These are phyloP conservation scores for Barnettozyma pratensis DNA, from an alignment of 805 yeast genomes.

Conservation along the genomic window DNA sequence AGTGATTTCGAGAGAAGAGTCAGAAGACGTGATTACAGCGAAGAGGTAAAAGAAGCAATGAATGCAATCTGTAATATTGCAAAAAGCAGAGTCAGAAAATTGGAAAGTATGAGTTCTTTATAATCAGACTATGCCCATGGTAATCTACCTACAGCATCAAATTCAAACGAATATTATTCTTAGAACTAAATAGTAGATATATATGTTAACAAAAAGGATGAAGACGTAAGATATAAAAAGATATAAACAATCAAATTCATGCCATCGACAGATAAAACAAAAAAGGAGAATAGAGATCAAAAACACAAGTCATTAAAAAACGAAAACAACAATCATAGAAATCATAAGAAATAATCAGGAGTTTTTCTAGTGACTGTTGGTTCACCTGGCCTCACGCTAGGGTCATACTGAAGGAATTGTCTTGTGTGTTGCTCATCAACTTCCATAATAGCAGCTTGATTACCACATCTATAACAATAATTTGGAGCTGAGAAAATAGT, in stretches of 20 bases:
- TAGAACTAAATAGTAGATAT: not conserved
- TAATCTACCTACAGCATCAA: too few species aligned
- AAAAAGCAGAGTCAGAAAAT: constrained; percentile 60
- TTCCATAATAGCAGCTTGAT: constrained; percentile 97
- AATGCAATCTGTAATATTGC: constrained; percentile 94
- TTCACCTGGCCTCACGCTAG: constrained; percentile 95
- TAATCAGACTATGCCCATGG: not conserved
- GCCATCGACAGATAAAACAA: not conserved
- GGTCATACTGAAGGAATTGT: constrained; percentile 93
- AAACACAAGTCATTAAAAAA: not conserved
- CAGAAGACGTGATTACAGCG: constrained; percentile 41
- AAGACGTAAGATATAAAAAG: not conserved
- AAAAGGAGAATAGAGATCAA: not conserved
- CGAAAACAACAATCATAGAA: not conserved
- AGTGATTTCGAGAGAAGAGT: constrained; percentile 56
- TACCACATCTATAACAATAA: constrained; percentile 96
- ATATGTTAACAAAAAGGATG: not conserved
- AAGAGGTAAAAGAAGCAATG: constrained; percentile 64
- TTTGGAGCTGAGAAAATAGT: constrained; percentile 95
- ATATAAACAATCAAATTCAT: not conserved
- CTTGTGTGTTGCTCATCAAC: constrained; percentile 90
- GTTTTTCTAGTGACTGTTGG: constrained; percentile 96
- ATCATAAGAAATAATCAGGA: constrained; percentile 77
- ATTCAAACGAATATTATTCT: too few species aligned
- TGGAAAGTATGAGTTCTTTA: constrained; percentile 15